Evolutionary conservation across 192 early-diverging fungal genomes (phyloP), one percentile per base, ranked within the genome.

Genomic region (Hyaloraphidium curvatum): DNA sequence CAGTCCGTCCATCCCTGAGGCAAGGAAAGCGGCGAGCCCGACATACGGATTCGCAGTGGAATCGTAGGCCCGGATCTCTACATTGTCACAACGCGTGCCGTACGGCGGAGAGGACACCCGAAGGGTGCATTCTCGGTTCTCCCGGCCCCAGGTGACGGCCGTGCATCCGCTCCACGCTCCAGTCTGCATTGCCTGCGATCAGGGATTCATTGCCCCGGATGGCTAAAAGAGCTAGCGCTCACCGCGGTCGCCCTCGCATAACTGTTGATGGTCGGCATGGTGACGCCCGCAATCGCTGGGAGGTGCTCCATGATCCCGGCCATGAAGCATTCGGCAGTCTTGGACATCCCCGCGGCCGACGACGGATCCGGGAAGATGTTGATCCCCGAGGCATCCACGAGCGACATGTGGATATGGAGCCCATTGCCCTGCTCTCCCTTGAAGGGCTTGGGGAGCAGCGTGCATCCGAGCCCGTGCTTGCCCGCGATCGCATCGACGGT

Each of bases 291-390:
- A 19, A 48, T 48, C 7, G 43, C 43, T 14, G 14, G 17, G 17
- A 48, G 14, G 19, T 48, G 43, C 17, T 48, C 43, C 43, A 48
- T 22, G 7, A 48, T 19, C 7, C 43, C 43, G 19, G 43, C 43
- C 7, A 48, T 48, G 43, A 48, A 48, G 43, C 25, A 7, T 25
- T 48, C 43, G 17, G 43, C 11, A 9, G 43, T 5, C 43, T 48
- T 48, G 14, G 43, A 48, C 17, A 48, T 22, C 43, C 25, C 25
- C 43, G 14, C 25, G 7, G 14, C 43, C 14, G 43, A 14, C 17
- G 43, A 22, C 7, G 43, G 19, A 19, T 48, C 43, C 7, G 43
- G 43, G 43, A 48, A 48, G 43, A 25, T 48, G 43, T 48, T 48
- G 7, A 22, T 48, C 4, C 43, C 43, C 25, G 11, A 5, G 17